Evolutionary conservation across 768 basidiomycete species (phyloP), one percentile per base, ranked within the genome.

Genomic region (Ramaria rubella): DNA sequence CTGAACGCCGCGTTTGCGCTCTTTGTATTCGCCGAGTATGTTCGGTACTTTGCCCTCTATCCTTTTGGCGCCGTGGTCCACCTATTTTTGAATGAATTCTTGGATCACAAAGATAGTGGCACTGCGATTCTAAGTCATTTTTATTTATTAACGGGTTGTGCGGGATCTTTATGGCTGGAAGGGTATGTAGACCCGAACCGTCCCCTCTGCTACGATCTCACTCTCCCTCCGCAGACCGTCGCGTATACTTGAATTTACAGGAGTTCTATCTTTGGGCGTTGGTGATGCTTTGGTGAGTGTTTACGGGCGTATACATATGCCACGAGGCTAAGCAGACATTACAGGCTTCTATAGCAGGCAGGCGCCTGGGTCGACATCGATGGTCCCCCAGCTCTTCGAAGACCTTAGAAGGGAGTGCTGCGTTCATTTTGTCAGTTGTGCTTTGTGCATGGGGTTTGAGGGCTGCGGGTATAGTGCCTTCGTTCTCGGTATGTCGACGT

Each of bases 121-220:
- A 95, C 94, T 11, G 96, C 94, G 26, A 94, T 99, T 63, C 70
- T 99, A 62, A 94, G 93, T 65, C 96, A 99, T 72, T 99, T 99
- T 67, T 99, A 97, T 72, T 74, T 99, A 44, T 75, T 99, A 52
- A 94, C 92, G 0, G 96, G 96, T 2, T 97, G 95, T 69, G 94
- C 96, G 5, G 86, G 89, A 7, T 86, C 90, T 15, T 68, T 98
- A 21, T 99, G 96, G 96, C 79, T 99, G 49, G 96, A 98, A 74
- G 90, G 91, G 85, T 90, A 66, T 65, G 87, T 78, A 8, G 52
- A 42, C 3, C 23, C 26, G 15, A 29, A 40, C 60, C 63, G 52
- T 59, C 53, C 29, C 53, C 14, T 24, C 45, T 38, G 33, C 55
- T 51, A 52, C 42, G 53, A 27, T 53, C 57, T 53, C 23, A 58